Evolutionary conservation across 257 asterid genomes (phyloP).

Genomic region (Ajuga chamaepitys): DNA sequence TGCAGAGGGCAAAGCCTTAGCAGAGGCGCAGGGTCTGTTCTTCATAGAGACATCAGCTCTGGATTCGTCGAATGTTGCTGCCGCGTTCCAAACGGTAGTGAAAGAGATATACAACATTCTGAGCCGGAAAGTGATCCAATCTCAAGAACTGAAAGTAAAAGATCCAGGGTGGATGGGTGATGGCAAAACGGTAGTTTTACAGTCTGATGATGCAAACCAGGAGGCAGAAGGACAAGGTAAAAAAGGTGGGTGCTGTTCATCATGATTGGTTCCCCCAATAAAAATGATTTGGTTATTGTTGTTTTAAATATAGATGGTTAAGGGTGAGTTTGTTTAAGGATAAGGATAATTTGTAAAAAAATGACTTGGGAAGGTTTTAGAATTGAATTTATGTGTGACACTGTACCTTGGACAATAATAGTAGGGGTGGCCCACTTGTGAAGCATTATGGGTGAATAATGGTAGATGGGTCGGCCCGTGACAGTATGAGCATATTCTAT

Average conservation of each 20-base stretch:
- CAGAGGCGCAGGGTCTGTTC: slow-evolving; percentile 77
- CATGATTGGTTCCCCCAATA: slow-evolving; percentile 19
- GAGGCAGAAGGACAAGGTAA: slow-evolving; percentile 30
- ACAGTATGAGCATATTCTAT: no score
- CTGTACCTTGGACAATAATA: no score
- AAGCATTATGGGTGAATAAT: no score
- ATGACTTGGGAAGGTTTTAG: slow-evolving; percentile 18
- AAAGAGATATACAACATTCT: slow-evolving; percentile 73
- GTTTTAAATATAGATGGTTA: not conserved
- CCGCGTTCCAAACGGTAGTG: slow-evolving; percentile 80
- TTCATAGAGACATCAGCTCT: slow-evolving; percentile 95
- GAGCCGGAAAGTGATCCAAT: slow-evolving; percentile 90
- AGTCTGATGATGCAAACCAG: slow-evolving; percentile 51
- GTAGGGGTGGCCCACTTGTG: no score
- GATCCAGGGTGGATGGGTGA: slow-evolving; percentile 45
- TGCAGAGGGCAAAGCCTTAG: slow-evolving; percentile 78
- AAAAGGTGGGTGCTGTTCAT: slow-evolving; percentile 64
- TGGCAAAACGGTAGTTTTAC: slow-evolving; percentile 69
- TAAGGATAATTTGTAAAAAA: slow-evolving; percentile 26
- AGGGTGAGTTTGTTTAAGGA: slow-evolving; percentile 10
- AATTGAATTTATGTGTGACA: not conserved
- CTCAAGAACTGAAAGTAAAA: slow-evolving; percentile 72
- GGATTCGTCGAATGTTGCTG: slow-evolving; percentile 73
- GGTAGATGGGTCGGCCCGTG: no score
- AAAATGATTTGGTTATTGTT: not conserved